Percentiles rank a stretch among this genome's conserved stretches.
These are phyloP conservation scores for Hypomyces rosellus DNA, from an alignment of 2,329 filamentous ascomycete genomes.

Conservation along the genomic window DNA sequence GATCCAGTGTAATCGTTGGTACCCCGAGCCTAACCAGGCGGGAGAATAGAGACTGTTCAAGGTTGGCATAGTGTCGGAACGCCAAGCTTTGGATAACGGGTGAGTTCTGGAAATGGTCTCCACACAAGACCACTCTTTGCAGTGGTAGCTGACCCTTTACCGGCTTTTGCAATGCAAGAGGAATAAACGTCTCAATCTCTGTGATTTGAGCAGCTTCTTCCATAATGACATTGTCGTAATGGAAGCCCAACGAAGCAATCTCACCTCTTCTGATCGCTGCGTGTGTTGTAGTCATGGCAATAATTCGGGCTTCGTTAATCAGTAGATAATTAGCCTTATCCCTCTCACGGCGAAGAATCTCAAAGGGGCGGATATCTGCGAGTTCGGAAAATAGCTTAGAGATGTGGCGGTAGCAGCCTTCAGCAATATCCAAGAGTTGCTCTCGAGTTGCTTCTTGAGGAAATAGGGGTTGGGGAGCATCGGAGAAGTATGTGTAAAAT, in stretches of 20 bases:
- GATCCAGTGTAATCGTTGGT: conserved; percentile 83
- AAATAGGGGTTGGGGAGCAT: conserved; percentile 83
- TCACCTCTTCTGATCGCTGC: conserved; percentile 90
- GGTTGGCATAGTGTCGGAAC: conserved; percentile 89
- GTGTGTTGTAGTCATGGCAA: conserved; percentile 98
- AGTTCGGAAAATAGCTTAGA: conserved; percentile 86
- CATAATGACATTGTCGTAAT: conserved; percentile 97
- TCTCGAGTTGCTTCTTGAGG: conserved; percentile 58
- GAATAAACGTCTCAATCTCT: conserved; percentile 95
- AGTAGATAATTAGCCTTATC: conserved; percentile 96
- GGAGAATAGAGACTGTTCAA: conserved; percentile 93
- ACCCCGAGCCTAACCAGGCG: conserved; percentile 85
- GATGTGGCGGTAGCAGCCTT: conserved; percentile 84
- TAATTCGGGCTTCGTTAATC: conserved; percentile 90
- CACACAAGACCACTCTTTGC: conserved; percentile 84
- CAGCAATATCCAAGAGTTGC: conserved; percentile 65
- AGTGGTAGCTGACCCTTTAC: conserved; percentile 66
- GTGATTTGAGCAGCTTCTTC: conserved; percentile 98
- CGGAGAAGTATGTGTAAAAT: conserved; percentile 80
- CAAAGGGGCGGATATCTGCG: conserved; percentile 89
- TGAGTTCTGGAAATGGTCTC: conserved; percentile 94
- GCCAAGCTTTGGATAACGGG: conserved; percentile 92
- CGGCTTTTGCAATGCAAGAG: conserved; percentile 82
- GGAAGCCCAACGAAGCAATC: conserved; percentile 86
- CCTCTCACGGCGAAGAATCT: conserved; percentile 79